A percentile compares a stretch with the other conserved stretches of the same genome.
These are phyloP conservation scores for Zygoascus tannicola DNA, from an alignment of 805 yeast species.

Conservation along the genomic window DNA sequence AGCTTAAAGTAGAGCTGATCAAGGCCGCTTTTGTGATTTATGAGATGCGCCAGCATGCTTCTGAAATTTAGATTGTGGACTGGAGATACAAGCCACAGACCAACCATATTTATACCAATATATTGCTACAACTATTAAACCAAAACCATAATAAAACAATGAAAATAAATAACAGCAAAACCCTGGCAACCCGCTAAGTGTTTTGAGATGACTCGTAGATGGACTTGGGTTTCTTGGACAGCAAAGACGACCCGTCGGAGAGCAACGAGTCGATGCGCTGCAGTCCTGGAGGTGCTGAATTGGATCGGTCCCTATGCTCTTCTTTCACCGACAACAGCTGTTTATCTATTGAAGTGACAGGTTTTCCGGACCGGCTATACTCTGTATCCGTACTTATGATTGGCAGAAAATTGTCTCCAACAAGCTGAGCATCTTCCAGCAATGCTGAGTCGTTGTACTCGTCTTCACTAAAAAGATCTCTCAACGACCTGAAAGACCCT, in stretches of 20 bases:
- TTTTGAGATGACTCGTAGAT: neutral
- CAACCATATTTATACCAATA: too few relatives aligned
- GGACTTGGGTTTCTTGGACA: neutral
- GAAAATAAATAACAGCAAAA: neutral
- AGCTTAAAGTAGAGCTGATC: slow-evolving; percentile 6
- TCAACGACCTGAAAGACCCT: slow-evolving; percentile 17
- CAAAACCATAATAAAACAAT: too few relatives aligned
- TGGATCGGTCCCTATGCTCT: neutral
- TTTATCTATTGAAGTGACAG: neutral
- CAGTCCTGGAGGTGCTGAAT: slow-evolving; percentile 1
- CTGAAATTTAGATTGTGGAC: too few relatives aligned
- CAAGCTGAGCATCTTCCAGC: neutral
- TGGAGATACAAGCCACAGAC: too few relatives aligned
- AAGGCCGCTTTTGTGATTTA: slow-evolving; percentile 3
- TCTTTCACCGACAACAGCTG: neutral
- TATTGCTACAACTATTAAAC: too few relatives aligned
- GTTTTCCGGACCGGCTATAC: neutral
- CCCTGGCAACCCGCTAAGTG: neutral
- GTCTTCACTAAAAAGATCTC: slow-evolving; percentile 18
- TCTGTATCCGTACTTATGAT: neutral
- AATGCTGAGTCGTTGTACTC: slow-evolving; percentile 4
- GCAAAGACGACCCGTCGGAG: neutral
- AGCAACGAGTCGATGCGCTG: neutral
- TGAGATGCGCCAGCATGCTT: slow-evolving; percentile 1
- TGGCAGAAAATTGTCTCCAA: neutral